These are phyloP conservation scores for Drosera spatulata DNA, from an alignment of 179 eudicot genomes.

Conservation along the genomic window DNA sequence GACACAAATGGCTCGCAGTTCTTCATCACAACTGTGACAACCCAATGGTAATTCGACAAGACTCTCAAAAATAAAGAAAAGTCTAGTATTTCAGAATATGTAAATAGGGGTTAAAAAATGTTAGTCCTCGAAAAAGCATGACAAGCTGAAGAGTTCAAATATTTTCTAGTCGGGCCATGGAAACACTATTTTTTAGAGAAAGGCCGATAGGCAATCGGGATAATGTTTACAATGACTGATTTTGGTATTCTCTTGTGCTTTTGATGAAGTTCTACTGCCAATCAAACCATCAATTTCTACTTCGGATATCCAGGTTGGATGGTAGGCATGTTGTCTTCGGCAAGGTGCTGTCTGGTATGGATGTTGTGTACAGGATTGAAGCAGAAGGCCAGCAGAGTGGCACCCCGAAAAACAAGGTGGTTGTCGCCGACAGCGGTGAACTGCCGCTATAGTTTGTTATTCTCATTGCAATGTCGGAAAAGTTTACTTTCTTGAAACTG, in stretches of 20 bases:
- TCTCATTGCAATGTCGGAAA: no score
- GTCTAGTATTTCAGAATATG: no score
- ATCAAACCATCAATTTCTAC: neutral
- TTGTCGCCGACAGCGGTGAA: conserved; percentile 83
- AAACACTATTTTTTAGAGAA: no score
- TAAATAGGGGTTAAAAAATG: no score
- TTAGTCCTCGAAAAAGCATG: no score
- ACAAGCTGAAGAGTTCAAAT: no score
- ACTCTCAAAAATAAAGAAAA: neutral
- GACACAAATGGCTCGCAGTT: conserved; percentile 98
- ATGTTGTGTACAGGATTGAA: conserved; percentile 88
- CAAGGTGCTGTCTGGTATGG: conserved; percentile 95
- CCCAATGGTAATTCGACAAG: conserved; percentile 59
- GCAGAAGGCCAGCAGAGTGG: conserved; percentile 90
- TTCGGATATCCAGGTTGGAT: conserved; percentile 65
- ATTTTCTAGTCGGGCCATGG: no score
- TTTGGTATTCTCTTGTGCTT: no score
- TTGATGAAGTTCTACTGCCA: neutral
- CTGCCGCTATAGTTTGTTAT: conserved; percentile 13
- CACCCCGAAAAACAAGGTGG: conserved; percentile 74
- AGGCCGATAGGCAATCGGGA: no score
- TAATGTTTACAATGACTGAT: no score
- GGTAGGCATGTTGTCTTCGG: conserved; percentile 95
- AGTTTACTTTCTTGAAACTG: no score
- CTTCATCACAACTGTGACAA: conserved; percentile 95